Percentiles rank a stretch among this genome's conserved stretches.
These are phyloP conservation scores for Musa schizocarpa DNA, from an alignment of 176 grass and related monocot genomes.

Conservation along the genomic window DNA sequence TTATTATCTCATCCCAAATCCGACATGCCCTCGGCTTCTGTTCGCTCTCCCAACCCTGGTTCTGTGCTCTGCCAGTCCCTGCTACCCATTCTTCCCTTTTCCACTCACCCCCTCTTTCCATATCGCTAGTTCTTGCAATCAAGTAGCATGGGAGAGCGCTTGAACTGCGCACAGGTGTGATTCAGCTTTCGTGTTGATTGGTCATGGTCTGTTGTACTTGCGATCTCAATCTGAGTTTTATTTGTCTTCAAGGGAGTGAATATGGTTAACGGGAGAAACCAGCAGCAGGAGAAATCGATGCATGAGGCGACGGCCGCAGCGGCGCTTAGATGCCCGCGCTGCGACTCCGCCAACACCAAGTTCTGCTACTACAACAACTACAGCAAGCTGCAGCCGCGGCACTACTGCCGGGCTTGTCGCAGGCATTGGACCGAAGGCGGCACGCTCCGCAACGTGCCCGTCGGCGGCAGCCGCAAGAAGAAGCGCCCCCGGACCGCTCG, in stretches of 20 bases:
- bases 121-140: background rate
- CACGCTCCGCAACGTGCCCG: slow-evolving; percentile 71
- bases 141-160: background rate
- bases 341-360: slow-evolving; percentile 74
- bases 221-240: background rate
- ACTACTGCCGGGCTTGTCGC: slow-evolving; percentile 82
- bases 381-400: slow-evolving; percentile 77
- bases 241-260: background rate
- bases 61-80: too few relatives aligned
- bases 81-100: background rate
- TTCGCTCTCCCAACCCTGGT: background rate
- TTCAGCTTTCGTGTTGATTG: background rate
- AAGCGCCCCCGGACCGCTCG: slow-evolving; percentile 45
- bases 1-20: background rate
- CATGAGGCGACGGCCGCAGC: slow-evolving; percentile 1
- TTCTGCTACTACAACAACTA: slow-evolving; percentile 99
- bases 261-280: background rate
- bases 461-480: slow-evolving; percentile 45
- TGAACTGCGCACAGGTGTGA: background rate
- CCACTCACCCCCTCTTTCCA: background rate
- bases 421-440: slow-evolving; percentile 96
- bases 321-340: slow-evolving; percentile 64
- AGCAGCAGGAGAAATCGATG: background rate
- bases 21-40: slow-evolving; percentile 12
- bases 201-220: background rate